Evolutionary conservation across 2,329 filamentous ascomycete genomes (phyloP).

Genomic region (Sclerotinia glacialis): DNA sequence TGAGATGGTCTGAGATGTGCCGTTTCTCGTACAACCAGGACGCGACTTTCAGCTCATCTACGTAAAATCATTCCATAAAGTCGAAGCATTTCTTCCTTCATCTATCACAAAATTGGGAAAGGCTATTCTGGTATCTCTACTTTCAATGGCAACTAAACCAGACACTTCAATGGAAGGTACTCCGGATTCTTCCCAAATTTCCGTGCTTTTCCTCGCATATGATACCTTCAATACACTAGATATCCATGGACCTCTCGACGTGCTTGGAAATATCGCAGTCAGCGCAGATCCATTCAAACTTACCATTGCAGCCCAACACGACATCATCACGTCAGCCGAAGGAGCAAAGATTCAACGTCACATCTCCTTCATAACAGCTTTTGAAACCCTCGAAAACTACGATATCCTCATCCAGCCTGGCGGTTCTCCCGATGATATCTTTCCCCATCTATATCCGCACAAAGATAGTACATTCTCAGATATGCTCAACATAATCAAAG

Average conservation of each 20-base stretch:
- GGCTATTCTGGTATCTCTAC: background rate
- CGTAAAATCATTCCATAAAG: background rate
- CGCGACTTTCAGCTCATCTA: background rate
- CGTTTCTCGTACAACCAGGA: background rate
- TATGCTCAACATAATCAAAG: conserved; percentile 68
- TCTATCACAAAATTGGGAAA: background rate
- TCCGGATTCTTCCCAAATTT: conserved; percentile 5
- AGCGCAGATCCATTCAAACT: conserved; percentile 15
- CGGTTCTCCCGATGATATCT: conserved; percentile 57
- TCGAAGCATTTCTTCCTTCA: background rate
- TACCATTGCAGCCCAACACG: conserved; percentile 18
- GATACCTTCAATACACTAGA: conserved; percentile 22
- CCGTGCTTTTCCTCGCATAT: conserved; percentile 19
- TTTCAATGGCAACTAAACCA: background rate
- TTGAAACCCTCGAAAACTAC: conserved; percentile 58
- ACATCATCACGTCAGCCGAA: conserved; percentile 11
- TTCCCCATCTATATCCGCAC: conserved; percentile 40
- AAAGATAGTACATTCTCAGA: conserved; percentile 58
- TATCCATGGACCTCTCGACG: conserved; percentile 17
- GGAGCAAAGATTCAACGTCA: conserved; percentile 13
- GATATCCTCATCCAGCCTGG: conserved; percentile 78
- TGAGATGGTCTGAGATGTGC: background rate
- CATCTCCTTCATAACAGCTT: conserved; percentile 74
- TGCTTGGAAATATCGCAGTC: conserved; percentile 14
- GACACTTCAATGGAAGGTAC: conserved; percentile 7